Conservation (phyloP, 257 asterid species). For the Anisodus acutangulus region DNA sequence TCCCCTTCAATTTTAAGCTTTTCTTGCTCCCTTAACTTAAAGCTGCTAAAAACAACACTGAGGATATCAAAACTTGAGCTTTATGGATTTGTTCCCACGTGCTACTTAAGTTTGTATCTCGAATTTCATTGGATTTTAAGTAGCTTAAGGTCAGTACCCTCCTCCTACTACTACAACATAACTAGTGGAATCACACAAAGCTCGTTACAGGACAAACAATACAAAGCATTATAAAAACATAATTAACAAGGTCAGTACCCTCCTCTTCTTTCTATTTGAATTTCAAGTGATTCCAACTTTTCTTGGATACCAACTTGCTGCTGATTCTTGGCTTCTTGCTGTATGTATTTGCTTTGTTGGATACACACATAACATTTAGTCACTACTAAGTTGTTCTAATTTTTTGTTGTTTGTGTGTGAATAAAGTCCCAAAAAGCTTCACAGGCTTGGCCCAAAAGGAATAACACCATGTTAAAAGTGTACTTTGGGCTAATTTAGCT, state of each 20-base stretch:
- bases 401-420: neutral
- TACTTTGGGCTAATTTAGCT: neutral
- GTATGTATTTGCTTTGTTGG: neutral
- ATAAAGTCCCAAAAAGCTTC: neutral
- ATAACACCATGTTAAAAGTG: neutral
- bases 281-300: neutral
- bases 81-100: neutral
- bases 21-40: neutral
- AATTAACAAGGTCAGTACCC: no score
- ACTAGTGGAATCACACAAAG: no score
- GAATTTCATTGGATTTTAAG: neutral
- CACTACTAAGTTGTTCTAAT: neutral
- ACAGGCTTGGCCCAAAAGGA: neutral
- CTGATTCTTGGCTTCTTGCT: neutral
- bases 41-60: neutral
- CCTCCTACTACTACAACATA: no score
- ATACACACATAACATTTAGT: neutral
- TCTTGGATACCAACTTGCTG: neutral
- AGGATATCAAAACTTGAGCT: neutral
- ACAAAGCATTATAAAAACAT: no score
- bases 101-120: neutral
- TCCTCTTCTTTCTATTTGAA: no score
- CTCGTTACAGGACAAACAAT: no score
- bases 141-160: no score
- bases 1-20: neutral